Evolutionary conservation across 352 stramenopile species (phyloP).

Genomic region (Aphanomyces invadans): DNA sequence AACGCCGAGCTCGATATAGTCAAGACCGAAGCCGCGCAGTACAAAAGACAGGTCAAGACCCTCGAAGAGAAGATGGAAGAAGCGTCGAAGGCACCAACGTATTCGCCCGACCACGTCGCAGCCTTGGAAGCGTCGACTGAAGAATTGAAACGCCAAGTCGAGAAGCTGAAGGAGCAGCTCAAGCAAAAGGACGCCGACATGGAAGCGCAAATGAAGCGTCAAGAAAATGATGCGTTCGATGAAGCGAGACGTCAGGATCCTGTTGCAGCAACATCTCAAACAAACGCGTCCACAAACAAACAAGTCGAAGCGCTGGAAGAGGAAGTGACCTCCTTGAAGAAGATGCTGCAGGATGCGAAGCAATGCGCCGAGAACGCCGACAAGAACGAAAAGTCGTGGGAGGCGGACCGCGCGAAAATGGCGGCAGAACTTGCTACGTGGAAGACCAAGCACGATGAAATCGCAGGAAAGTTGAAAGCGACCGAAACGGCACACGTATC

Average conservation of each 20-base stretch:
- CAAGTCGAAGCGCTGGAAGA: slow-evolving; percentile 23
- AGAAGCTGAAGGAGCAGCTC: not conserved
- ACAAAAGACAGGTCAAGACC: slow-evolving; percentile 12
- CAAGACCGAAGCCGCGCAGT: slow-evolving; percentile 17
- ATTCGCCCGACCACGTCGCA: not conserved
- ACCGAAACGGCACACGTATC: not conserved
- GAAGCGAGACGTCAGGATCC: not conserved
- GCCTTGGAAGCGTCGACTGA: slow-evolving; percentile 9
- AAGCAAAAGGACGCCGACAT: slow-evolving; percentile 21
- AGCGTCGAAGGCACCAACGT: slow-evolving; percentile 20
- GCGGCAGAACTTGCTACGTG: not conserved
- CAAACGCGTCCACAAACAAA: slow-evolving; percentile 15
- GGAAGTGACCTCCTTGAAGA: slow-evolving; percentile 20
- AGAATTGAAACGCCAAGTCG: not conserved
- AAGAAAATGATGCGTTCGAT: slow-evolving; percentile 18
- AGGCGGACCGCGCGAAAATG: not conserved
- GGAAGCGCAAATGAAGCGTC: slow-evolving; percentile 30
- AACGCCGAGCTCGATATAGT: slow-evolving; percentile 19
- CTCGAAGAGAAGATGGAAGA: slow-evolving; percentile 16
- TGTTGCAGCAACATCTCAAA: not conserved
- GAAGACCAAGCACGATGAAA: not conserved
- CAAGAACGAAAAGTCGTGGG: not conserved
- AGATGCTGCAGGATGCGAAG: not conserved
- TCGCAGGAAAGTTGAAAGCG: not conserved
- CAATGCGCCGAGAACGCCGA: not conserved